Percentiles rank a stretch among this genome's conserved stretches.
Evolutionary conservation across 2,329 filamentous ascomycete genomes (phyloP).

Genomic region (Fusarium equiseti): DNA sequence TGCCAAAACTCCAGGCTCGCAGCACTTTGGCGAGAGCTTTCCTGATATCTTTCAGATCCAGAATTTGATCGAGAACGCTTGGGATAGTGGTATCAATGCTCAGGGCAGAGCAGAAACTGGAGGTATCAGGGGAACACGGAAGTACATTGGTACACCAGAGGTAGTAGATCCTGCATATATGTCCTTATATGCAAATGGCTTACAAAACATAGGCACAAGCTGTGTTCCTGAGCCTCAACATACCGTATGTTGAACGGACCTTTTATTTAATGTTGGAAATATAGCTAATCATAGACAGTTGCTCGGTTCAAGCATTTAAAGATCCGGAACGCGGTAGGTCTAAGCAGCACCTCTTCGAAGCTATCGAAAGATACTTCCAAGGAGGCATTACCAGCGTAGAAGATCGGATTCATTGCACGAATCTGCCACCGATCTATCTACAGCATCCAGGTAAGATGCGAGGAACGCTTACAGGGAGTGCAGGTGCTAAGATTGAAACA

Average conservation of each 20-base stretch:
- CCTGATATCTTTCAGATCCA: slow-evolving; percentile 87
- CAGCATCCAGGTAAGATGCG: slow-evolving; percentile 77
- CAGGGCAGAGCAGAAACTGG: slow-evolving; percentile 84
- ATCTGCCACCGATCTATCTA: slow-evolving; percentile 86
- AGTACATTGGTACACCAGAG: slow-evolving; percentile 95
- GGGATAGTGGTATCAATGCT: slow-evolving; percentile 85
- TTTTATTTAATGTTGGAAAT: background rate
- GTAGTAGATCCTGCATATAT: slow-evolving; percentile 56
- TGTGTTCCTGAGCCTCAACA: slow-evolving; percentile 76
- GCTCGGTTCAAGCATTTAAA: slow-evolving; percentile 72
- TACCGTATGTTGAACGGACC: slow-evolving; percentile 63
- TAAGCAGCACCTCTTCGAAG: slow-evolving; percentile 69
- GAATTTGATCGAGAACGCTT: slow-evolving; percentile 86
- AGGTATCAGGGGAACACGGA: slow-evolving; percentile 86
- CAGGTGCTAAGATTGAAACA: slow-evolving; percentile 40
- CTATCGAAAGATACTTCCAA: slow-evolving; percentile 81
- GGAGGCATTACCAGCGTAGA: slow-evolving; percentile 59
- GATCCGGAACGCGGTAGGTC: slow-evolving; percentile 58
- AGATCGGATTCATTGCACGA: slow-evolving; percentile 73
- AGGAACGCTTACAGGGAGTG: background rate
- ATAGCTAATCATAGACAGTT: slow-evolving; percentile 56
- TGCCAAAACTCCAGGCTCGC: slow-evolving; percentile 65
- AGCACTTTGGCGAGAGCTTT: slow-evolving; percentile 69
- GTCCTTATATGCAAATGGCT: background rate
- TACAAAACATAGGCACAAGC: slow-evolving; percentile 74